A percentile compares a stretch with the other conserved stretches of the same genome.
Conservation (phyloP, 192 early-diverging fungal genomes). For the Rhizophagus sp. region DNA sequence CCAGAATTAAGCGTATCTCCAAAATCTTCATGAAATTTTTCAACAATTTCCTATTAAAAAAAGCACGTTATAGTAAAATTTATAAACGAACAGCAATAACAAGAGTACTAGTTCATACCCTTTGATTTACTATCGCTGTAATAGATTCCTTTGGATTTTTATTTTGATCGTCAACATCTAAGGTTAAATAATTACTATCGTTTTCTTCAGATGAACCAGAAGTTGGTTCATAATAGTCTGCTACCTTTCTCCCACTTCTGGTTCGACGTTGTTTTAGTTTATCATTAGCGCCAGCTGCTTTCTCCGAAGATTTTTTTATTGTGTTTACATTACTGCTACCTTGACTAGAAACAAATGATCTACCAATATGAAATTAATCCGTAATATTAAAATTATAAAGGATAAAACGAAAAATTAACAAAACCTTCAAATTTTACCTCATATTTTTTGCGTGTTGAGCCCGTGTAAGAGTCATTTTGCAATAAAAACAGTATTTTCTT, state of each 20-base stretch:
- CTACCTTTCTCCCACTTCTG: slow-evolving; percentile 20
- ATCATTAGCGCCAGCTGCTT: not conserved
- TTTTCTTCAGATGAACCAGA: not conserved
- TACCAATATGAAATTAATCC: not conserved
- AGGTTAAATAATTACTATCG: not conserved
- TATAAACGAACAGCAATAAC: no score
- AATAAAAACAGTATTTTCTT: no score
- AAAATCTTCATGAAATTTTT: not conserved
- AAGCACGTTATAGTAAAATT: not conserved
- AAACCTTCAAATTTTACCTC: not conserved
- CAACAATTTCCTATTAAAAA: not conserved
- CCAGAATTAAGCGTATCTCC: not conserved
- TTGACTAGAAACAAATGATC: not conserved
- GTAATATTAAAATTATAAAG: not conserved
- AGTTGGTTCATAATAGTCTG: slow-evolving; percentile 20
- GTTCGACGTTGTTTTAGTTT: slow-evolving; percentile 18
- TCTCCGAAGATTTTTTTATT: not conserved
- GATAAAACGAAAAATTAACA: not conserved
- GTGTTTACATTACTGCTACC: not conserved
- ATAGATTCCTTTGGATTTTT: not conserved
- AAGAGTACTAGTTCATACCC: not conserved
- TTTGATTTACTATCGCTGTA: not conserved
- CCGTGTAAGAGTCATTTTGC: slow-evolving; percentile 17
- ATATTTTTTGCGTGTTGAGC: slow-evolving; percentile 12
- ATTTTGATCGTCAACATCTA: not conserved